A percentile compares a stretch with the other conserved stretches of the same genome.
Conservation (phyloP, 2,329 filamentous ascomycete genomes). For the Cladobotryum protrusum region DNA sequence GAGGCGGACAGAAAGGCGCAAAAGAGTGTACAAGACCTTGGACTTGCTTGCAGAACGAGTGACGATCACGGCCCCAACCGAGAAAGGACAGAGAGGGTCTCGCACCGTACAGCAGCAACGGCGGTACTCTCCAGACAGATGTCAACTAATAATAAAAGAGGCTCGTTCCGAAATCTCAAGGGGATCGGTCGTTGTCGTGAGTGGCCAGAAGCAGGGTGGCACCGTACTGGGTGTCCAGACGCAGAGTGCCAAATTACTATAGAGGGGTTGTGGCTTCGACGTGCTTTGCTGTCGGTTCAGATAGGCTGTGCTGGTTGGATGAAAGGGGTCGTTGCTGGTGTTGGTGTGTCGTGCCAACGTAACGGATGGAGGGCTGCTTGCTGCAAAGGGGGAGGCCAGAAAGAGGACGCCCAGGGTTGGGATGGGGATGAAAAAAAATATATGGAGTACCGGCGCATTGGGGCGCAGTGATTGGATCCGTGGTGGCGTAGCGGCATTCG, state of each 20-base stretch:
- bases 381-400: background rate
- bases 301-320: constrained; percentile 5
- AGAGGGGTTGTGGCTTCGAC: constrained; percentile 1
- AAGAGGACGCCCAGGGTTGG: background rate
- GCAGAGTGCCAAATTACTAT: background rate
- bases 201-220: background rate
- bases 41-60: too few relatives aligned
- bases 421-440: constrained; percentile 1
- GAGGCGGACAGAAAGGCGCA: too few relatives aligned
- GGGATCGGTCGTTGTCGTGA: background rate
- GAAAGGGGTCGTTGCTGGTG: background rate
- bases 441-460: constrained; percentile 4
- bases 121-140: background rate
- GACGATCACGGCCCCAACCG: too few relatives aligned
- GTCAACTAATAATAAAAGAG: background rate
- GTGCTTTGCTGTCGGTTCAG: background rate
- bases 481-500: background rate
- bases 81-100: too few relatives aligned
- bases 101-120: background rate
- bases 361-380: constrained; percentile 5
- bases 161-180: background rate
- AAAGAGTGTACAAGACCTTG: too few relatives aligned
- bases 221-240: background rate
- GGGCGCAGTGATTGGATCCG: background rate
- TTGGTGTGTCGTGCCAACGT: constrained; percentile 7